These are phyloP conservation scores for Mercurialis annua DNA, from an alignment of 345 rosid species.

Conservation along the genomic window DNA sequence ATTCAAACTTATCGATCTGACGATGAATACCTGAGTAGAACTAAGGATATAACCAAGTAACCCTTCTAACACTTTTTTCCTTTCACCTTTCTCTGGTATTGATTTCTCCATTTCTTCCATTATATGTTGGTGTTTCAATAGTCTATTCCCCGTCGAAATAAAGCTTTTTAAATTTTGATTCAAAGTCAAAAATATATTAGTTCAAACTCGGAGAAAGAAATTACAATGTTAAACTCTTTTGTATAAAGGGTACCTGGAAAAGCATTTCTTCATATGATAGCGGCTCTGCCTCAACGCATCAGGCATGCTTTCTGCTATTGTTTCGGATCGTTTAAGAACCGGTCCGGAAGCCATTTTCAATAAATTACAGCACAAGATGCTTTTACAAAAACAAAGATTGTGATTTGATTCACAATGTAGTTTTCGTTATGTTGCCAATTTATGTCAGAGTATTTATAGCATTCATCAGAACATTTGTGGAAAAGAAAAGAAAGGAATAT, in stretches of 20 bases:
- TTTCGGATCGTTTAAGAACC: slow-evolving; percentile 31
- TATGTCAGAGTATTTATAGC: slow-evolving; percentile 4
- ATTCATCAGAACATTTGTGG: slow-evolving; percentile 10
- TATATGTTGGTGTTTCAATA: slow-evolving; percentile 56
- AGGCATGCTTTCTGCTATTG: slow-evolving; percentile 82
- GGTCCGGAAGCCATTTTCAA: slow-evolving; percentile 14
- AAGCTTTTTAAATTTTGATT: slow-evolving; percentile 34
- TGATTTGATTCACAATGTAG: background rate
- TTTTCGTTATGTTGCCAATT: background rate
- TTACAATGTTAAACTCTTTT: background rate
- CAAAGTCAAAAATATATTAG: background rate
- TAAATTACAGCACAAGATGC: background rate
- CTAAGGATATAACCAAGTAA: slow-evolving; percentile 74
- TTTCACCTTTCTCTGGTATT: slow-evolving; percentile 55
- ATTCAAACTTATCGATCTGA: background rate
- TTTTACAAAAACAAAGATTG: background rate
- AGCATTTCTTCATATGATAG: slow-evolving; percentile 75
- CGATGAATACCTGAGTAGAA: slow-evolving; percentile 48
- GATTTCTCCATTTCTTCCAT: slow-evolving; percentile 62
- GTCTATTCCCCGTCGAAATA: slow-evolving; percentile 55
- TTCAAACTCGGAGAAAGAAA: background rate
- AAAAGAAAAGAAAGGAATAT: slow-evolving; percentile 22
- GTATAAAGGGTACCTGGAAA: slow-evolving; percentile 44
- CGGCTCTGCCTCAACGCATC: slow-evolving; percentile 76
- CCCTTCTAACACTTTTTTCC: slow-evolving; percentile 62